Evolutionary conservation across 202 grass and related monocot genomes (phyloP).

Genomic region (Schoenoplectus tabernaemontani): DNA sequence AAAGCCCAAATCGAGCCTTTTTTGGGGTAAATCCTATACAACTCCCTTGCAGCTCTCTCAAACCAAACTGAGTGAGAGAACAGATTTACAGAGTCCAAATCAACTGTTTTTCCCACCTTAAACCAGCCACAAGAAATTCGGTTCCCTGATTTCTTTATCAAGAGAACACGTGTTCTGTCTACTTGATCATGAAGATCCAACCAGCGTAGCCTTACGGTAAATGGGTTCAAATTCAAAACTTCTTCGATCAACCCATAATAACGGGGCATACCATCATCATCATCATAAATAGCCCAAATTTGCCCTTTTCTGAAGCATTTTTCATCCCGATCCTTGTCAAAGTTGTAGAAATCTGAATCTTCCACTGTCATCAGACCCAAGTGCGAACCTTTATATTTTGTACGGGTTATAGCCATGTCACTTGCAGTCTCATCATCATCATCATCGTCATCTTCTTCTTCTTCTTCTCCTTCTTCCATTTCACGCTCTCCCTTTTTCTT

Average conservation of each 20-base stretch:
- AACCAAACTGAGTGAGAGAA: constrained; percentile 61
- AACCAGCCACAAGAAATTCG: constrained; percentile 54
- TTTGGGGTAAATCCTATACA: constrained; percentile 59
- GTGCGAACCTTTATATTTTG: constrained; percentile 4
- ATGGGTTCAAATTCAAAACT: constrained; percentile 31
- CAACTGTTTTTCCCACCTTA: constrained; percentile 48
- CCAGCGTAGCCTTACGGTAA: constrained; percentile 46
- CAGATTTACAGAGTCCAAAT: constrained; percentile 61
- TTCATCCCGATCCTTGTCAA: constrained; percentile 64
- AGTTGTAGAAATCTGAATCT: constrained; percentile 94
- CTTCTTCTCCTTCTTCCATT: constrained; percentile 6
- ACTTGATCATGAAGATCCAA: constrained; percentile 43
- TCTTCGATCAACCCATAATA: constrained; percentile 53
- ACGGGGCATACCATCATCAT: constrained; percentile 80
- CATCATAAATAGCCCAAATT: constrained; percentile 85
- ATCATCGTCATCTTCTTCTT: background rate
- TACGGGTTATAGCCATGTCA: background rate
- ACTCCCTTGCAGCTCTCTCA: constrained; percentile 46
- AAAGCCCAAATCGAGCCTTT: constrained; percentile 82
- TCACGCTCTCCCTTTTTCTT: constrained; percentile 12
- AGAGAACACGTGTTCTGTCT: constrained; percentile 29
- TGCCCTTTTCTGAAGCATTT: constrained; percentile 72
- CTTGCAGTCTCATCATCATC: constrained; percentile 8
- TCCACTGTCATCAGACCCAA: constrained; percentile 56
- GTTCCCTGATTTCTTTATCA: constrained; percentile 22